These are phyloP conservation scores for Solanum bulbocastanum DNA, from an alignment of 257 asterid species.

Conservation along the genomic window DNA sequence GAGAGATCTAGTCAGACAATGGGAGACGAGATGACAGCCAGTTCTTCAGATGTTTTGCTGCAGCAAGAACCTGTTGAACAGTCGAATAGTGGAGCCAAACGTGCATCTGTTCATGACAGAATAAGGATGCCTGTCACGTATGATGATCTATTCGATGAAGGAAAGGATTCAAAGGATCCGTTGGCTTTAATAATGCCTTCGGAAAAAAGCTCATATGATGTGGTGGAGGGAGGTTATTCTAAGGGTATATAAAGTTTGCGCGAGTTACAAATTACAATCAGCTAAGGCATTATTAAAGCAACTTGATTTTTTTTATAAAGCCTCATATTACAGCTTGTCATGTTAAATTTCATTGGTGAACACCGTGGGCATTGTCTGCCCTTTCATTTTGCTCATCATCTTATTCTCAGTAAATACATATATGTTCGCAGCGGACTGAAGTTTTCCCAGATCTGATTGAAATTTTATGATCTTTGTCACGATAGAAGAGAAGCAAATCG, in stretches of 20 bases:
- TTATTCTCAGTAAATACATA: background rate
- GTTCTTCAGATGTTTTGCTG: conserved; percentile 7
- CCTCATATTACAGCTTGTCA: background rate
- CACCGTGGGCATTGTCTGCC: background rate
- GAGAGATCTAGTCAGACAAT: background rate
- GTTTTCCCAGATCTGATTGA: background rate
- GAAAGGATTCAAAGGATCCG: conserved; percentile 17
- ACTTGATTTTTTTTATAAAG: background rate
- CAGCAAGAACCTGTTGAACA: conserved; percentile 17
- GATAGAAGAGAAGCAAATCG: background rate
- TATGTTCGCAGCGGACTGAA: background rate
- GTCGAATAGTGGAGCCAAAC: conserved; percentile 17
- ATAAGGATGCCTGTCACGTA: conserved; percentile 66
- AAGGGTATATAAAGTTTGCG: background rate
- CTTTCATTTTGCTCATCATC: background rate
- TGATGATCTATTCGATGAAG: conserved; percentile 42
- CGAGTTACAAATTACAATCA: background rate
- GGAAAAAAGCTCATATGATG: background rate
- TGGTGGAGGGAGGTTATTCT: background rate
- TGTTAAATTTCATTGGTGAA: background rate
- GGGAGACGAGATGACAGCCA: background rate
- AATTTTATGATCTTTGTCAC: background rate
- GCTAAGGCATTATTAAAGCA: background rate
- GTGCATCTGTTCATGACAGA: conserved; percentile 52
- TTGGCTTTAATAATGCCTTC: background rate